These are phyloP conservation scores for Emmonsia crescens DNA, from an alignment of 2,329 filamentous ascomycete genomes.

Conservation along the genomic window DNA sequence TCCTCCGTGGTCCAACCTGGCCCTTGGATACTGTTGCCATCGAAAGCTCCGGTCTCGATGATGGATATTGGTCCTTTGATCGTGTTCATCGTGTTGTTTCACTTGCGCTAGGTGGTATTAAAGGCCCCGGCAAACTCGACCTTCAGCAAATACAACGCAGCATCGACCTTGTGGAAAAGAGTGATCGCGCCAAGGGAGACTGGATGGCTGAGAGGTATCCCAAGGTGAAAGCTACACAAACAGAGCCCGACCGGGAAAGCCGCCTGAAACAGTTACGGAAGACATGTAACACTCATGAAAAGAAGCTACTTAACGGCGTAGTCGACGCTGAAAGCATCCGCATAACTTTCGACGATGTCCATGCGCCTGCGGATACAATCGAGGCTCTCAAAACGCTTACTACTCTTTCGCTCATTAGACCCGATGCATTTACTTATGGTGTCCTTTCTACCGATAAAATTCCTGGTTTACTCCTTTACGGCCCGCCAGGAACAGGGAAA, in stretches of 20 bases:
- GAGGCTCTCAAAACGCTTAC: slow-evolving; percentile 83
- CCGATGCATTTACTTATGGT: slow-evolving; percentile 93
- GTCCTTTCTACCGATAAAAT: slow-evolving; percentile 86
- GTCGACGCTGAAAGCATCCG: slow-evolving; percentile 71
- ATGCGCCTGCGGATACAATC: slow-evolving; percentile 70
- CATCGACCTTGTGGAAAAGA: slow-evolving; percentile 31
- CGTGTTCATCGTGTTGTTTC: slow-evolving; percentile 51
- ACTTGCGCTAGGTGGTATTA: slow-evolving; percentile 41
- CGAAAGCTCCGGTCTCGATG: slow-evolving; percentile 34
- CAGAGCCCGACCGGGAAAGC: slow-evolving; percentile 28
- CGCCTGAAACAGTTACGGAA: slow-evolving; percentile 41
- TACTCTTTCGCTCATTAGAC: slow-evolving; percentile 71
- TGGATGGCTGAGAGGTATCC: slow-evolving; percentile 26
- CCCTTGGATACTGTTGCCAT: slow-evolving; percentile 19
- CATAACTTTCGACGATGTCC: slow-evolving; percentile 79
- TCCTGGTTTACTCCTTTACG: slow-evolving; percentile 77
- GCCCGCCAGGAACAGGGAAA: slow-evolving; percentile 62
- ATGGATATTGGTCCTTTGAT: slow-evolving; percentile 48
- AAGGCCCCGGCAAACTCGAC: slow-evolving; percentile 31
- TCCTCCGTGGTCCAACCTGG: slow-evolving; percentile 24
- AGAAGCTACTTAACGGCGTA: slow-evolving; percentile 68
- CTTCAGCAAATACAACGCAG: slow-evolving; percentile 28
- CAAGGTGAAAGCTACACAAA: slow-evolving; percentile 21
- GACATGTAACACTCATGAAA: slow-evolving; percentile 65
- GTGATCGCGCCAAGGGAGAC: slow-evolving; percentile 28